A percentile compares a stretch with the other conserved stretches of the same genome.
Conservation (phyloP, 1,139 yeast species). For the Arxiozyma heterogenica region DNA sequence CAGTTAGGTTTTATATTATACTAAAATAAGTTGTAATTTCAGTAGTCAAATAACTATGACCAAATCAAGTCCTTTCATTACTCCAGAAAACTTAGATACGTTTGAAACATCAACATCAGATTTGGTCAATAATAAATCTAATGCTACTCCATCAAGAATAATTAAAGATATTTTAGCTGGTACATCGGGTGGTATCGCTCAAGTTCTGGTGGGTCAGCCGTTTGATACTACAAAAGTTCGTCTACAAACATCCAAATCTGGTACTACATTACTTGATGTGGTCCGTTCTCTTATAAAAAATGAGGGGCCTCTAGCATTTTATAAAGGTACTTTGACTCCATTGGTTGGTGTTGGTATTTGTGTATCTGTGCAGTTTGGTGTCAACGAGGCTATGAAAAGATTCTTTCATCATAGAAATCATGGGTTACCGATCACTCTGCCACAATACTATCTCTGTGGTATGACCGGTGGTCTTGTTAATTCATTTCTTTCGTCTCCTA, state of each 20-base stretch:
- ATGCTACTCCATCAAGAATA: conserved; percentile 4
- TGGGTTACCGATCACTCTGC: conserved; percentile 31
- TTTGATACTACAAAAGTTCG: conserved; percentile 91
- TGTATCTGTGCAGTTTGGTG: conserved; percentile 79
- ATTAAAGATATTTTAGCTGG: conserved; percentile 69
- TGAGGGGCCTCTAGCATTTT: conserved; percentile 77
- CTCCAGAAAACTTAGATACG: conserved; percentile 6
- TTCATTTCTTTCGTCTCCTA: conserved; percentile 81
- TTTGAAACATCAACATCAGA: conserved; percentile 4
- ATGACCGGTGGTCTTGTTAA: conserved; percentile 84
- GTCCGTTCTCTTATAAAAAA: conserved; percentile 55
- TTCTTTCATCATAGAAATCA: conserved; percentile 22
- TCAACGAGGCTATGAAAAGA: conserved; percentile 88
- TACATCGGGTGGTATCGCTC: conserved; percentile 89
- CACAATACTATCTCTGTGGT: conserved; percentile 72
- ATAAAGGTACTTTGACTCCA: conserved; percentile 83
- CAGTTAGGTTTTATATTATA: not conserved
- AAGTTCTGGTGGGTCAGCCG: conserved; percentile 89
- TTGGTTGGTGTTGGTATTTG: conserved; percentile 90
- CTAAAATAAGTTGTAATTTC: not conserved
- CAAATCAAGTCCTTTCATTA: conserved; percentile 2
- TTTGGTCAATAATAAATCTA: conserved; percentile 1
- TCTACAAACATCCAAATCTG: conserved; percentile 70
- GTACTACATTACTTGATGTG: conserved; percentile 63
- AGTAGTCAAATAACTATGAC: not conserved